phyloP scores from a whole-genome alignment of 202 grass and related monocot genomes.

The Panicum hallii region DNA sequence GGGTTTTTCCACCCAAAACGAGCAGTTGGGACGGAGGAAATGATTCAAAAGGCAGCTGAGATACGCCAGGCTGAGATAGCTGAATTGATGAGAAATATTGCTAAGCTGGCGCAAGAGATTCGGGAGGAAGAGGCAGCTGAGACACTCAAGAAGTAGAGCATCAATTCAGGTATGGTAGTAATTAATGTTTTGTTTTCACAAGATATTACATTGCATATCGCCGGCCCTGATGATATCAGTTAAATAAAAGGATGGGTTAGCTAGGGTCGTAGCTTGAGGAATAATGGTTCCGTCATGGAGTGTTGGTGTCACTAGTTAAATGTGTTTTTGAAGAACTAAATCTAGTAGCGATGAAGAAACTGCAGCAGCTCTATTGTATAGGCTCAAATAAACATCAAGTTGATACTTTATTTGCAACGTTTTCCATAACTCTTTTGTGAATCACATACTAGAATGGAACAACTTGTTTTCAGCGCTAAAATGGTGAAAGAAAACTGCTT shows the following conservation, averaged over 20 bases:
- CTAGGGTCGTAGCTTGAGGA: too few relatives aligned
- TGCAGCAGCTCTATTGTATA: background rate
- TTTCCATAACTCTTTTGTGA: background rate
- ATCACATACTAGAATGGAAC: background rate
- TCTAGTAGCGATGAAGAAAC: background rate
- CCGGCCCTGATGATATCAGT: background rate
- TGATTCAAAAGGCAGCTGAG: slow-evolving; percentile 13
- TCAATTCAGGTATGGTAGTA: background rate
- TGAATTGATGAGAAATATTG: slow-evolving; percentile 14
- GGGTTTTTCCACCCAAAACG: background rate
- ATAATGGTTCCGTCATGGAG: too few relatives aligned
- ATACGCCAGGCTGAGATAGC: background rate
- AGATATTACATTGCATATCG: background rate
- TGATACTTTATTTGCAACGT: background rate
- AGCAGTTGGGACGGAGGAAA: slow-evolving; percentile 17
- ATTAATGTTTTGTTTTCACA: background rate
- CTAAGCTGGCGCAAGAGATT: slow-evolving; percentile 24
- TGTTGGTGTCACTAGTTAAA: too few relatives aligned
- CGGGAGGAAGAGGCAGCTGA: background rate
- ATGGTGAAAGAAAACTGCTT: background rate
- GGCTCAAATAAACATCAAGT: background rate
- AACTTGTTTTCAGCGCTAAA: background rate
- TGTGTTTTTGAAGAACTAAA: background rate
- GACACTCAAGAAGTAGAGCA: too few relatives aligned
- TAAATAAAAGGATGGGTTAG: background rate